phyloP scores from a whole-genome alignment of 2,329 filamentous ascomycete genomes.

The Diaporthe vexans region DNA sequence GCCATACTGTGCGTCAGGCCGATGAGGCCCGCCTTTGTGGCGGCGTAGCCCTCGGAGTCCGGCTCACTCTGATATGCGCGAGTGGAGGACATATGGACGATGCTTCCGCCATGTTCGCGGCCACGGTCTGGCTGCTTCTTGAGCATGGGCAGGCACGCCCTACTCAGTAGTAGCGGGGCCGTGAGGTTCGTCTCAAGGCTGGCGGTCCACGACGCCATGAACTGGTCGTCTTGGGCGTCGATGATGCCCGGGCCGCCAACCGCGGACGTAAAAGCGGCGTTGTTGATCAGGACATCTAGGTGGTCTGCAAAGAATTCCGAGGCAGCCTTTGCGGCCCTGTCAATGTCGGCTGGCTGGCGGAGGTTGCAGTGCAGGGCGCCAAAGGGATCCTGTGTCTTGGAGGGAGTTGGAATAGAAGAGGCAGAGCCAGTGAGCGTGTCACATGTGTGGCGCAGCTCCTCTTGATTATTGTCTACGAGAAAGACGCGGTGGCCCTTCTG shows the following conservation, averaged over 20 bases:
- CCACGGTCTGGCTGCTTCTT: conserved; percentile 1
- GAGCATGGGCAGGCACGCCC: conserved; percentile 49
- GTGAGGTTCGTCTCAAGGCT: conserved; percentile 56
- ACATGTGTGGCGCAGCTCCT: conserved; percentile 55
- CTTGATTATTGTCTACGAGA: conserved; percentile 54
- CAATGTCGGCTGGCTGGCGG: conserved; percentile 50
- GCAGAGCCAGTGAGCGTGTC: conserved; percentile 43
- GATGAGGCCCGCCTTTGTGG: conserved; percentile 64
- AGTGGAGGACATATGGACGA: conserved; percentile 65
- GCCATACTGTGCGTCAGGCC: conserved; percentile 64
- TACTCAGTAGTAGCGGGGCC: conserved; percentile 50
- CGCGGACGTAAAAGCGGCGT: conserved; percentile 55
- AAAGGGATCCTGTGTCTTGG: conserved; percentile 42
- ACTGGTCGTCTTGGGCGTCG: conserved; percentile 46
- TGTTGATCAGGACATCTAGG: conserved; percentile 59
- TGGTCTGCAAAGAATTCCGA: conserved; percentile 51
- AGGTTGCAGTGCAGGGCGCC: conserved; percentile 50
- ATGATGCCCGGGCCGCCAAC: conserved; percentile 50
- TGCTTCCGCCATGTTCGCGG: conserved; percentile 45
- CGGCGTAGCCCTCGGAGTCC: conserved; percentile 63
- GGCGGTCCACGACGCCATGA: conserved; percentile 49
- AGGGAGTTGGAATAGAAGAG: not conserved
- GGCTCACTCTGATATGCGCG: conserved; percentile 63
- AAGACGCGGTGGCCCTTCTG: conserved; percentile 55
- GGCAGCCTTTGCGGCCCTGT: conserved; percentile 48